Conservation (phyloP, 805 yeast genomes). For the Allodekkera sacchari region DNA sequence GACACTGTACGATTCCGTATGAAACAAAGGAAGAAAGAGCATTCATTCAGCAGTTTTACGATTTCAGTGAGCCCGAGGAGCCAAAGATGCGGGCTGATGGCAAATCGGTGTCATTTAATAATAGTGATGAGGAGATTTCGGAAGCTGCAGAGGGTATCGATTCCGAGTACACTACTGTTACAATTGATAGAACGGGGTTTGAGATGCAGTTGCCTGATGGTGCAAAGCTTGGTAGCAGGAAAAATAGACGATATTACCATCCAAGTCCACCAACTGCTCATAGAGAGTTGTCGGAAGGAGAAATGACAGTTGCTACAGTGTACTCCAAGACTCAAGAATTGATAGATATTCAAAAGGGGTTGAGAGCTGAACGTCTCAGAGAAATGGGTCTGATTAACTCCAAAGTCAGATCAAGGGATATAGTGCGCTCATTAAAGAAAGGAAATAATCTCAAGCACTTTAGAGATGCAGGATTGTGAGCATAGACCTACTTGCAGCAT, state of each 20-base stretch:
- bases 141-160: constrained; percentile 6
- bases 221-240: constrained; percentile 67
- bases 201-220: constrained; percentile 74
- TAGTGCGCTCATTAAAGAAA: constrained; percentile 39
- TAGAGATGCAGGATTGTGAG: constrained; percentile 27
- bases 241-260: constrained; percentile 56
- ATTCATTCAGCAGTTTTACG: constrained; percentile 67
- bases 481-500: no score
- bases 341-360: constrained; percentile 6
- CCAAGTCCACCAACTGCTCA: constrained; percentile 43
- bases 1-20: constrained; percentile 85
- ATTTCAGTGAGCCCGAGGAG: constrained; percentile 36
- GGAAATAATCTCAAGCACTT: constrained; percentile 71
- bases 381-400: constrained; percentile 19
- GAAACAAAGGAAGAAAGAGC: constrained; percentile 69
- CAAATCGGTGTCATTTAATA: constrained; percentile 26
- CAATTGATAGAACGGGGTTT: constrained; percentile 34
- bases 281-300: constrained; percentile 46
- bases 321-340: constrained; percentile 13
- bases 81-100: constrained; percentile 1
- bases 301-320: constrained; percentile 36
- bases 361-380: constrained; percentile 36
- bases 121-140: constrained; percentile 14
- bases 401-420: constrained; percentile 20
- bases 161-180: constrained; percentile 26